These are phyloP conservation scores for Penicillium odoratum DNA, from an alignment of 495 filamentous ascomycete genomes.

Conservation along the genomic window DNA sequence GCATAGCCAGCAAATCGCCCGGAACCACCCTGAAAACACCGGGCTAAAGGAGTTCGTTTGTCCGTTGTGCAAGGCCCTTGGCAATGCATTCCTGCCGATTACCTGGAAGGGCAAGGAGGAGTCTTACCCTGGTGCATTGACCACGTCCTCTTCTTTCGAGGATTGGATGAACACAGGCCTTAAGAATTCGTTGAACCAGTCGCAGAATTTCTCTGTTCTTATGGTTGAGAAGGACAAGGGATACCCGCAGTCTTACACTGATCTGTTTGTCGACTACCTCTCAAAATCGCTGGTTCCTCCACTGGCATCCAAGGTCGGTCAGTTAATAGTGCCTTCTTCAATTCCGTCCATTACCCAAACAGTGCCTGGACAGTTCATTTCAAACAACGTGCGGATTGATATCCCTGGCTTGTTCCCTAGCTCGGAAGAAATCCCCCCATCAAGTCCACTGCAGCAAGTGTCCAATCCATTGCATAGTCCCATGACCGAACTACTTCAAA, in stretches of 20 bases:
- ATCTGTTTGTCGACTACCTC: slow-evolving; percentile 65
- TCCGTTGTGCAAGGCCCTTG: slow-evolving; percentile 95
- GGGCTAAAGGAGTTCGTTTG: slow-evolving; percentile 86
- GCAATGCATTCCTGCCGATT: slow-evolving; percentile 93
- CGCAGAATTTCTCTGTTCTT: slow-evolving; percentile 38
- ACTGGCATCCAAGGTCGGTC: slow-evolving; percentile 58
- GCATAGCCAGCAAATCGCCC: slow-evolving; percentile 87
- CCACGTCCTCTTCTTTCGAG: slow-evolving; percentile 58
- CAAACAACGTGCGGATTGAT: slow-evolving; percentile 32
- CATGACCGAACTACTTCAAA: slow-evolving; percentile 71
- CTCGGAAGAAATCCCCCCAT: slow-evolving; percentile 34
- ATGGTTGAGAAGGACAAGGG: slow-evolving; percentile 40
- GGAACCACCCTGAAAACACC: slow-evolving; percentile 83
- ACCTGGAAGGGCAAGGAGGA: slow-evolving; percentile 93
- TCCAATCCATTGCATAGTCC: slow-evolving; percentile 37
- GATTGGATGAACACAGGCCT: slow-evolving; percentile 47
- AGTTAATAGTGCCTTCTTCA: slow-evolving; percentile 37
- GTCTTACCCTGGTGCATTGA: slow-evolving; percentile 67
- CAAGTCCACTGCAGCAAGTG: slow-evolving; percentile 37
- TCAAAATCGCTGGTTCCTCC: slow-evolving; percentile 58
- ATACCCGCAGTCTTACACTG: slow-evolving; percentile 46
- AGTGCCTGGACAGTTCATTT: slow-evolving; percentile 1
- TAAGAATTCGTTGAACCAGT: slow-evolving; percentile 33
- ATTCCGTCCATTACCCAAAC: slow-evolving; percentile 23
- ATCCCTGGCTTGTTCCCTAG: slow-evolving; percentile 50